Conservation (phyloP, 2,329 filamentous ascomycete genomes). For the Aspergillus sp. region DNA sequence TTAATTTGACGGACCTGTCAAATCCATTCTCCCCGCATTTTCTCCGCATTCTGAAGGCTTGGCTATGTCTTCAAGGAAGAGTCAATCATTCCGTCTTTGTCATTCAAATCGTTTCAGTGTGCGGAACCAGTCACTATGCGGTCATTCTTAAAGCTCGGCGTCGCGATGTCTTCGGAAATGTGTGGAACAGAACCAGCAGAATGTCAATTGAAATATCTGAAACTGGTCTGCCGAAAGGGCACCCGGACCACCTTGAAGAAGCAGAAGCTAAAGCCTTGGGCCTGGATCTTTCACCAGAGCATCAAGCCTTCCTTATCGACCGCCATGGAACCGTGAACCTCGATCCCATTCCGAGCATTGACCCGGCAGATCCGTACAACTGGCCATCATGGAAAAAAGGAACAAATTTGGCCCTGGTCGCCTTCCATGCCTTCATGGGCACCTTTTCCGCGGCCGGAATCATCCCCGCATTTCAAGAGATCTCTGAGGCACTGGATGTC, state of each 20-base stretch:
- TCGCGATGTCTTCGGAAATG: not conserved
- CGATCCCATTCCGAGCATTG: slow-evolving; percentile 46
- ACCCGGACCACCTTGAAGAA: not conserved
- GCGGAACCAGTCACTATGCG: not conserved
- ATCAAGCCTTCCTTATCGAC: slow-evolving; percentile 44
- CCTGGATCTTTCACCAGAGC: slow-evolving; percentile 11
- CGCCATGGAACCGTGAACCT: slow-evolving; percentile 50
- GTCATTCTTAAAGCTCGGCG: not conserved
- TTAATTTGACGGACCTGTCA: not conserved
- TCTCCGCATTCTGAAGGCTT: not conserved
- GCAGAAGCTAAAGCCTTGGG: not conserved
- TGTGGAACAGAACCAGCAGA: not conserved
- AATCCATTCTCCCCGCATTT: not conserved
- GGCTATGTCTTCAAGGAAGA: not conserved
- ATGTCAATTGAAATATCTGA: not conserved
- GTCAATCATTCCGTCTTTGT: no score
- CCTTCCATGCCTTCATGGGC: slow-evolving; percentile 52
- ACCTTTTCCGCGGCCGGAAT: slow-evolving; percentile 51
- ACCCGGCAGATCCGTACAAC: slow-evolving; percentile 50
- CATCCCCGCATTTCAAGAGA: slow-evolving; percentile 48
- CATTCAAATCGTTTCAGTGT: no score
- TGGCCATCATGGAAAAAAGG: slow-evolving; percentile 46
- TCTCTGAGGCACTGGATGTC: slow-evolving; percentile 45
- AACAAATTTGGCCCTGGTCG: slow-evolving; percentile 47
- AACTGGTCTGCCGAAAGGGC: not conserved